Percentiles rank a stretch among this genome's conserved stretches.
Evolutionary conservation across 179 eudicot species (phyloP).

Genomic region (Silene noctiflora): DNA sequence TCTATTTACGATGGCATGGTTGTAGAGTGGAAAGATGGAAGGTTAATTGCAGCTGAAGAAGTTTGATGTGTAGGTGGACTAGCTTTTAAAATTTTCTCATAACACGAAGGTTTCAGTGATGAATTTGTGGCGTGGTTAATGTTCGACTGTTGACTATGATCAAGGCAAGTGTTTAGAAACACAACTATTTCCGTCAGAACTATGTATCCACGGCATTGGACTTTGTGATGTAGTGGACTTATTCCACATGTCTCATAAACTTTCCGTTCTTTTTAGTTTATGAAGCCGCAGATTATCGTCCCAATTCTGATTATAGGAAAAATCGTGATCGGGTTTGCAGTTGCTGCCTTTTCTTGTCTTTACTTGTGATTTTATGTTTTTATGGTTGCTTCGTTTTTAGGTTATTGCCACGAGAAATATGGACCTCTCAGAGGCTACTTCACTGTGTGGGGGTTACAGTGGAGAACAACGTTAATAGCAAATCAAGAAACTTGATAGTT

Average conservation of each 20-base stretch:
- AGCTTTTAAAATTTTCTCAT: background rate
- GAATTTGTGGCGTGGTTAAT: background rate
- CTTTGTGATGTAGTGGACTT: background rate
- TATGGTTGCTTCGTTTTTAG: conserved; percentile 32
- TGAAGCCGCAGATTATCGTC: background rate
- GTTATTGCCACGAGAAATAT: conserved; percentile 44
- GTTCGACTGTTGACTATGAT: background rate
- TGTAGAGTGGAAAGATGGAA: background rate
- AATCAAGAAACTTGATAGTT: conserved; percentile 33
- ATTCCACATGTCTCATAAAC: background rate
- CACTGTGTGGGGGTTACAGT: conserved; percentile 39
- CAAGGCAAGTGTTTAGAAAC: background rate
- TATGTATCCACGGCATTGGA: background rate
- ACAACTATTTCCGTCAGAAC: background rate
- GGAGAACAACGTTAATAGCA: conserved; percentile 37
- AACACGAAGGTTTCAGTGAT: background rate
- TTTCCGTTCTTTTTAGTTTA: background rate
- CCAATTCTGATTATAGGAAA: background rate
- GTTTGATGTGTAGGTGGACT: background rate
- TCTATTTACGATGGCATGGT: background rate
- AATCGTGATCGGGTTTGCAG: background rate
- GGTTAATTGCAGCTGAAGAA: background rate
- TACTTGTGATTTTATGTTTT: background rate
- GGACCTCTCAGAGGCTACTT: conserved; percentile 36
- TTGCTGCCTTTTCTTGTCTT: background rate